phyloP scores from a whole-genome alignment of 768 basidiomycete genomes.

The Amanita inopinata region DNA sequence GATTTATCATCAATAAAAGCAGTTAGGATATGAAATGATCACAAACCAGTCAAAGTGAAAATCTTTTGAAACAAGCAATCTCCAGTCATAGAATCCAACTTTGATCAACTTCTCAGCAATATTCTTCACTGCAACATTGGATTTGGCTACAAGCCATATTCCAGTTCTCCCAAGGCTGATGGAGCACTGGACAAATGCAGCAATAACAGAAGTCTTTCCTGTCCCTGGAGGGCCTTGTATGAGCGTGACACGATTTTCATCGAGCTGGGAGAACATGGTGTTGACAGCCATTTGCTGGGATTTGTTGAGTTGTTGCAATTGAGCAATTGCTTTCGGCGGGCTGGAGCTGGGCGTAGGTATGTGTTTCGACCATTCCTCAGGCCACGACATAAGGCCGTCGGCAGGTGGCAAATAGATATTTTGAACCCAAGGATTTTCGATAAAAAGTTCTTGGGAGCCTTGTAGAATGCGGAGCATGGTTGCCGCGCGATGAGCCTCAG shows the following conservation, averaged over 20 bases:
- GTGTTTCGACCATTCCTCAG: slow-evolving; percentile 23
- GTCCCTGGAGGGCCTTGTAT: slow-evolving; percentile 57
- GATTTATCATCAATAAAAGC: slow-evolving; percentile 5
- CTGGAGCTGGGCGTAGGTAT: not conserved
- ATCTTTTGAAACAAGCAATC: slow-evolving; percentile 57
- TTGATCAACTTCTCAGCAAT: slow-evolving; percentile 73
- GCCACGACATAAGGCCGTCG: slow-evolving; percentile 27
- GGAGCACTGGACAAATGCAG: slow-evolving; percentile 45
- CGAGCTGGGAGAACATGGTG: slow-evolving; percentile 31
- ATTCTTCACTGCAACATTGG: slow-evolving; percentile 84
- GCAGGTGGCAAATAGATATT: slow-evolving; percentile 37
- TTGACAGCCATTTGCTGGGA: slow-evolving; percentile 42
- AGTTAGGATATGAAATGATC: slow-evolving; percentile 11
- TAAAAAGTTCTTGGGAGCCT: slow-evolving; percentile 23
- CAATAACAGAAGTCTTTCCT: slow-evolving; percentile 69
- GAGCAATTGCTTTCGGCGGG: slow-evolving; percentile 1
- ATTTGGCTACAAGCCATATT: slow-evolving; percentile 78
- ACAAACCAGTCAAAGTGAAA: slow-evolving; percentile 57
- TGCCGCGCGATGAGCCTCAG: slow-evolving; percentile 39
- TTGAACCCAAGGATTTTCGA: slow-evolving; percentile 36
- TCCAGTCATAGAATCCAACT: slow-evolving; percentile 46
- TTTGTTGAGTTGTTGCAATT: slow-evolving; percentile 24
- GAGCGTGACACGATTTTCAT: slow-evolving; percentile 29
- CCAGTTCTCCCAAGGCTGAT: slow-evolving; percentile 30
- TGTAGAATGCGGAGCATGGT: slow-evolving; percentile 35